Conservation (phyloP, 352 stramenopile species). For the Pythium oligandrum region DNA sequence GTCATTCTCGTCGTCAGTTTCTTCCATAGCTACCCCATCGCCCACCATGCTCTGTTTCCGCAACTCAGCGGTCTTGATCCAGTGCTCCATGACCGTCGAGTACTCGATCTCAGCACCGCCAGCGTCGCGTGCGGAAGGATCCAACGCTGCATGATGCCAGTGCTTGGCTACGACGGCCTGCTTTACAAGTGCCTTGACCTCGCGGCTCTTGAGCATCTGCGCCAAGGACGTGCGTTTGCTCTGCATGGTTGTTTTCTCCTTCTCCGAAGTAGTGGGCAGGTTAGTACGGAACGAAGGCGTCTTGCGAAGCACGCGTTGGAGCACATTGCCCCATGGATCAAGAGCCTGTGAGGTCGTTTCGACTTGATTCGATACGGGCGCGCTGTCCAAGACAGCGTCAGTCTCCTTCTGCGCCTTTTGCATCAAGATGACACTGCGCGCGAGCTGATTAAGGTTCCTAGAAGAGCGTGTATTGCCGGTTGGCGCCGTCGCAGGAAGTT, state of each 20-base stretch:
- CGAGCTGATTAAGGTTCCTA: neutral
- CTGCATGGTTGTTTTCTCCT: neutral
- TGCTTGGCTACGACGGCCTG: conserved; percentile 32
- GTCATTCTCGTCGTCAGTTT: conserved; percentile 10
- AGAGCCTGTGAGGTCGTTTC: neutral
- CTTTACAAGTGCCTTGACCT: conserved; percentile 59
- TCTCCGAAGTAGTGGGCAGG: neutral
- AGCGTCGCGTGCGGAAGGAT: conserved; percentile 2
- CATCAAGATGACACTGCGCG: neutral
- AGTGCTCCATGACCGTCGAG: conserved; percentile 60
- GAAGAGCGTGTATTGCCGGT: neutral
- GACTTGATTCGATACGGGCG: neutral
- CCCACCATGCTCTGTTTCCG: conserved; percentile 14
- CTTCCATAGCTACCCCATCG: neutral
- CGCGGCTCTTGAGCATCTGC: conserved; percentile 44
- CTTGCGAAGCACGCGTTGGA: conserved; percentile 22
- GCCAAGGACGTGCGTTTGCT: conserved; percentile 30
- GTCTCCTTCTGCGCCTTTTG: neutral
- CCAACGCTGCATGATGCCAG: conserved; percentile 7
- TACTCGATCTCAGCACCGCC: conserved; percentile 10
- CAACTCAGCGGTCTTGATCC: conserved; percentile 41
- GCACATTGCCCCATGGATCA: conserved; percentile 30
- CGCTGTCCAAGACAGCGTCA: neutral
- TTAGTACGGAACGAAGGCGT: neutral
- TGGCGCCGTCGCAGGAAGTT: neutral